Evolutionary conservation across 768 basidiomycete species (phyloP).

Genomic region (Boletus reticuloceps): DNA sequence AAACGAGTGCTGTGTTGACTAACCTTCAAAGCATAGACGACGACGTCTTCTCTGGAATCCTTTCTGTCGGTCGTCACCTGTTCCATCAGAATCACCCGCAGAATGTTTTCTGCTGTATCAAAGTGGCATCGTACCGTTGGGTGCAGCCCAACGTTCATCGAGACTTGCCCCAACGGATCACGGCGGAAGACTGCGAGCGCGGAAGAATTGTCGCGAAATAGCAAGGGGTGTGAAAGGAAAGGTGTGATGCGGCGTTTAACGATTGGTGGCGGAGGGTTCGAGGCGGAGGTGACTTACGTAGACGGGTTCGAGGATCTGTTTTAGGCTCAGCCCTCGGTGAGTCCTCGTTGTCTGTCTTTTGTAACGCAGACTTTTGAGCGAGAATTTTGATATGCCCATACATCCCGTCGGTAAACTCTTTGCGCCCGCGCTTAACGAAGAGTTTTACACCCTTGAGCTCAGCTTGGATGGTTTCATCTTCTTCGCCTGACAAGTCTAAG

Average conservation of each 20-base stretch:
- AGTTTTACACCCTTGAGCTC: conserved; percentile 63
- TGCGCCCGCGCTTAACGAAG: conserved; percentile 38
- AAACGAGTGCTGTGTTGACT: conserved; percentile 2
- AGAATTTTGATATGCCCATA: conserved; percentile 61
- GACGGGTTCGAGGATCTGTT: conserved; percentile 23
- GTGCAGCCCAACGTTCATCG: conserved; percentile 61
- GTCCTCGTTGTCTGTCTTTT: not conserved
- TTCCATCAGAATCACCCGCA: conserved; percentile 58
- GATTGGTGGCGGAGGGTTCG: conserved; percentile 19
- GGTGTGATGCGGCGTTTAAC: conserved; percentile 12
- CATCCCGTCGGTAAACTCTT: conserved; percentile 59
- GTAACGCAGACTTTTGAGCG: conserved; percentile 26
- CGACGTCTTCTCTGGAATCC: conserved; percentile 39
- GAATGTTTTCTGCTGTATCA: conserved; percentile 51
- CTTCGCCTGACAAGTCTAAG: conserved; percentile 55
- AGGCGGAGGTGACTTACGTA: conserved; percentile 30
- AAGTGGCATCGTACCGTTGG: conserved; percentile 57
- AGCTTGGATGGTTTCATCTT: conserved; percentile 53
- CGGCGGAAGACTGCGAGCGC: conserved; percentile 57
- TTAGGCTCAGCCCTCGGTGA: conserved; percentile 5
- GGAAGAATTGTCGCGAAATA: not conserved
- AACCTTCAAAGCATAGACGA: conserved; percentile 68
- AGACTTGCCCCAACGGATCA: conserved; percentile 67
- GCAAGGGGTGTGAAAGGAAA: not conserved
- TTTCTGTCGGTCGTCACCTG: conserved; percentile 28